Evolutionary conservation across 2,329 filamentous ascomycete species (phyloP).

Genomic region (Exserohilum rostratum): DNA sequence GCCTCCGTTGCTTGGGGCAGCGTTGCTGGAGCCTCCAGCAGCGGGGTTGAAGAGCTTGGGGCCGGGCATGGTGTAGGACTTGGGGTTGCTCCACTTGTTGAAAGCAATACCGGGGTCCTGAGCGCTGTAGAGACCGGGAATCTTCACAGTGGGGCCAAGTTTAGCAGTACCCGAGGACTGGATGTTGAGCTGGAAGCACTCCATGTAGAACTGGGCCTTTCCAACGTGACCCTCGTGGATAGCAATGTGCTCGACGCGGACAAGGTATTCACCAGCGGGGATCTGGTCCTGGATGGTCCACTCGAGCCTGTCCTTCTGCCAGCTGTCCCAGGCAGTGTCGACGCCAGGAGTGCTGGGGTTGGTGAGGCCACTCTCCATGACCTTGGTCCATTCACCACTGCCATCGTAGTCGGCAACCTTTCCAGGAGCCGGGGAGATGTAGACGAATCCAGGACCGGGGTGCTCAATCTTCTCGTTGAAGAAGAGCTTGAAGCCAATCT

Average conservation of each 20-base stretch:
- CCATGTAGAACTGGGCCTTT: conserved; percentile 46
- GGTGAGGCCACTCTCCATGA: conserved; percentile 41
- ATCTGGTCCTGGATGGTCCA: conserved; percentile 52
- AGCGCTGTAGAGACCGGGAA: conserved; percentile 58
- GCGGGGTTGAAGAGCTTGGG: conserved; percentile 29
- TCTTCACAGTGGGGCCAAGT: conserved; percentile 53
- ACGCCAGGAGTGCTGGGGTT: conserved; percentile 29
- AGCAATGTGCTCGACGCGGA: conserved; percentile 44
- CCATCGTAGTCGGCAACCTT: conserved; percentile 73
- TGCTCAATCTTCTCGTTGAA: conserved; percentile 56
- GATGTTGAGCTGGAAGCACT: conserved; percentile 55
- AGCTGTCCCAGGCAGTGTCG: conserved; percentile 41
- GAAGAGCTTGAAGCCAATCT: conserved; percentile 59
- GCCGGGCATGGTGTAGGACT: conserved; percentile 41
- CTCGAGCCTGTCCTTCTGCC: conserved; percentile 51
- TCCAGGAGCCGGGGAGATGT: conserved; percentile 60
- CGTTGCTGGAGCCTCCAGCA: conserved; percentile 5
- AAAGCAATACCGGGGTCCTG: conserved; percentile 57
- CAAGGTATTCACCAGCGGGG: conserved; percentile 50
- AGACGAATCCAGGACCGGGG: conserved; percentile 47
- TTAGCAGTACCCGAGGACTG: conserved; percentile 50
- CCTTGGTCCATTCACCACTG: conserved; percentile 55
- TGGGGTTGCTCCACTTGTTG: conserved; percentile 51
- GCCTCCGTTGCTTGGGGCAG: not conserved
- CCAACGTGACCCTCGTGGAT: conserved; percentile 40